Evolutionary conservation across 2,329 filamentous ascomycete genomes (phyloP).

Genomic region (Fusarium fracticaudum): DNA sequence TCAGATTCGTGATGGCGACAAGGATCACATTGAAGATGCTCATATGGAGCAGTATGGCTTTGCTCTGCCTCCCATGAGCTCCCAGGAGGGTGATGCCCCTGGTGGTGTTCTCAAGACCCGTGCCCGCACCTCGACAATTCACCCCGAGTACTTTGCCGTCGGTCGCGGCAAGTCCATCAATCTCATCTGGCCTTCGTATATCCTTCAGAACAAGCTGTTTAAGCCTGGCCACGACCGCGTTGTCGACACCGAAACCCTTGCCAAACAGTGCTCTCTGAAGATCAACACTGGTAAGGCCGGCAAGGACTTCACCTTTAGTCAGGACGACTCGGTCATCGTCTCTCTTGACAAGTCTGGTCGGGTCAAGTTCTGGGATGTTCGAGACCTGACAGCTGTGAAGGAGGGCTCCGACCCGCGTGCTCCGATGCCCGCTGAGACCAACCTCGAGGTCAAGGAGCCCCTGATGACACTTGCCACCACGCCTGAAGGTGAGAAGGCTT

Average conservation of each 20-base stretch:
- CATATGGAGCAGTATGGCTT: slow-evolving; percentile 88
- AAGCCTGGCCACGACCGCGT: slow-evolving; percentile 71
- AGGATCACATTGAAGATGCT: slow-evolving; percentile 81
- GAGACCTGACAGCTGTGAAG: slow-evolving; percentile 71
- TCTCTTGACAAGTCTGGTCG: slow-evolving; percentile 96
- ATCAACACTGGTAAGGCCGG: slow-evolving; percentile 98
- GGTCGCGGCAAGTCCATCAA: slow-evolving; percentile 96
- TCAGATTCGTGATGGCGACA: slow-evolving; percentile 77
- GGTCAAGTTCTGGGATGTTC: slow-evolving; percentile 98
- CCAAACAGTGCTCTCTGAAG: slow-evolving; percentile 86
- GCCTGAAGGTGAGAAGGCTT: slow-evolving; percentile 89
- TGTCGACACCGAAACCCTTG: slow-evolving; percentile 88
- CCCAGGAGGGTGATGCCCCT: slow-evolving; percentile 88
- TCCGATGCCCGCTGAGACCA: slow-evolving; percentile 63
- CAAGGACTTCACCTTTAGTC: slow-evolving; percentile 97
- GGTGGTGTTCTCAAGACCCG: slow-evolving; percentile 95
- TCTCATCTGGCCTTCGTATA: slow-evolving; percentile 77
- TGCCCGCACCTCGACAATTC: slow-evolving; percentile 86
- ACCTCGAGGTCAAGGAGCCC: slow-evolving; percentile 84
- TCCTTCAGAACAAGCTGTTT: slow-evolving; percentile 70
- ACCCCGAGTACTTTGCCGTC: slow-evolving; percentile 94
- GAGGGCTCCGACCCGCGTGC: slow-evolving; percentile 61
- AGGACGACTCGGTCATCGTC: slow-evolving; percentile 93
- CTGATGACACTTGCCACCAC: slow-evolving; percentile 88
- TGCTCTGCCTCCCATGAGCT: slow-evolving; percentile 85